Percentiles rank a stretch among this genome's conserved stretches.
phyloP scores from a whole-genome alignment of 805 yeast species.

The Wickerhamiella lipophila region DNA sequence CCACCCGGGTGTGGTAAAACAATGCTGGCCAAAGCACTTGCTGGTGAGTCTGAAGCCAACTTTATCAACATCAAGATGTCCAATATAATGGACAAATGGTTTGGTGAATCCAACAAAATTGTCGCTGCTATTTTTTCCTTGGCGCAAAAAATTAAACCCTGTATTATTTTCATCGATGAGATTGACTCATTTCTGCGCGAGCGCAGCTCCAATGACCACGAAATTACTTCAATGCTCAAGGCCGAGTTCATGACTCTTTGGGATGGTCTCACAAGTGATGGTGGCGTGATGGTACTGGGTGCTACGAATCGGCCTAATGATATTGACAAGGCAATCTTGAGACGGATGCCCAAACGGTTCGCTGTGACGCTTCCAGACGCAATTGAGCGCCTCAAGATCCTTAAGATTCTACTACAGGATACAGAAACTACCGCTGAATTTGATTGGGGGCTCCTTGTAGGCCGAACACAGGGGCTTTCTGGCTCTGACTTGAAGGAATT shows the following conservation, averaged over 20 bases:
- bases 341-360: constrained; percentile 87
- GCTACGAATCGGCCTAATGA: constrained; percentile 90
- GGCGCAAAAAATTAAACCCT: constrained; percentile 82
- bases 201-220: constrained; percentile 75
- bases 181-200: constrained; percentile 89
- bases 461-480: constrained; percentile 58
- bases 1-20: constrained; percentile 99
- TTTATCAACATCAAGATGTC: constrained; percentile 88
- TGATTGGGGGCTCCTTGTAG: constrained; percentile 47
- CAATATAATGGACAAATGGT: constrained; percentile 92
- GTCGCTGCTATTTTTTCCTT: constrained; percentile 86
- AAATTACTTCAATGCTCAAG: constrained; percentile 84
- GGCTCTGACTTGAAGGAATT: constrained; percentile 88
- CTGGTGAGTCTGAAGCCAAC: constrained; percentile 81
- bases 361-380: constrained; percentile 60
- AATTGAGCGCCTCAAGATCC: constrained; percentile 55
- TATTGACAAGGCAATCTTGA: constrained; percentile 80
- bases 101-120: constrained; percentile 88
- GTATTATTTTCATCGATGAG: constrained; percentile 90
- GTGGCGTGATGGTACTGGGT: constrained; percentile 77
- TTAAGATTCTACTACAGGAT: constrained; percentile 53
- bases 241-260: constrained; percentile 96
- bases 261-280: constrained; percentile 74
- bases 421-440: constrained; percentile 51
- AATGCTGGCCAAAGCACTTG: constrained; percentile 91